These are phyloP conservation scores for Papiliotrema fonsecae DNA, from an alignment of 1,284 basidiomycete genomes.

Conservation along the genomic window DNA sequence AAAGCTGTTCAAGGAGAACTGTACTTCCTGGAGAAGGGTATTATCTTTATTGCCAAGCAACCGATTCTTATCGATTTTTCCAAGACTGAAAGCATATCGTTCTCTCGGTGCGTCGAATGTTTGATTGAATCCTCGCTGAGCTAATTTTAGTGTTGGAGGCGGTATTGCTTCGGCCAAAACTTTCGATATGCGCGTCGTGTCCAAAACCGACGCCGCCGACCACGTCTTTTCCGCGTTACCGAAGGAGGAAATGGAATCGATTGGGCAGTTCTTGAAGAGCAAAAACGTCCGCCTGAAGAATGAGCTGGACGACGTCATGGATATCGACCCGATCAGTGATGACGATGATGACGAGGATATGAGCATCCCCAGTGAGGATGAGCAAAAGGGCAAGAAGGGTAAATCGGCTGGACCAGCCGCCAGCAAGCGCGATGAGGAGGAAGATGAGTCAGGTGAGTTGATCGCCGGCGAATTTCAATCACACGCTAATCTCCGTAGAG, in stretches of 20 bases:
- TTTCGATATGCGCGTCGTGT: slow-evolving; percentile 88
- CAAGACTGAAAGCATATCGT: slow-evolving; percentile 86
- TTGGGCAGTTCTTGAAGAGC: slow-evolving; percentile 77
- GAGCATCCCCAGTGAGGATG: slow-evolving; percentile 36
- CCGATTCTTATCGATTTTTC: slow-evolving; percentile 86
- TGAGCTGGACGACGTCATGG: slow-evolving; percentile 85
- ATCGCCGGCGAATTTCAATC: background rate
- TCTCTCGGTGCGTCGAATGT: slow-evolving; percentile 62
- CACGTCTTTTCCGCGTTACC: slow-evolving; percentile 88
- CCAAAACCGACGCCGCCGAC: slow-evolving; percentile 69
- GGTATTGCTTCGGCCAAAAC: slow-evolving; percentile 84
- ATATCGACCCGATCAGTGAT: slow-evolving; percentile 65
- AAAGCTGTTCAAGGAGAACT: slow-evolving; percentile 97
- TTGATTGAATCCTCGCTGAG: background rate
- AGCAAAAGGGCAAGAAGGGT: slow-evolving; percentile 28
- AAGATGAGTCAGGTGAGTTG: slow-evolving; percentile 71
- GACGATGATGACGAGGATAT: slow-evolving; percentile 64
- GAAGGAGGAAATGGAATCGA: slow-evolving; percentile 89
- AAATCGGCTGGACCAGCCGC: slow-evolving; percentile 42
- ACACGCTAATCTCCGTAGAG: slow-evolving; percentile 36
- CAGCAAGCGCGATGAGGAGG: slow-evolving; percentile 59
- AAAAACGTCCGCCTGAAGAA: slow-evolving; percentile 95
- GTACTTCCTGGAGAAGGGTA: slow-evolving; percentile 95
- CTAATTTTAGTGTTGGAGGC: slow-evolving; percentile 64
- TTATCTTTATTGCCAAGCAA: slow-evolving; percentile 97